These are phyloP conservation scores for Coniella lustricola DNA, from an alignment of 2,329 filamentous ascomycete genomes.

Conservation along the genomic window DNA sequence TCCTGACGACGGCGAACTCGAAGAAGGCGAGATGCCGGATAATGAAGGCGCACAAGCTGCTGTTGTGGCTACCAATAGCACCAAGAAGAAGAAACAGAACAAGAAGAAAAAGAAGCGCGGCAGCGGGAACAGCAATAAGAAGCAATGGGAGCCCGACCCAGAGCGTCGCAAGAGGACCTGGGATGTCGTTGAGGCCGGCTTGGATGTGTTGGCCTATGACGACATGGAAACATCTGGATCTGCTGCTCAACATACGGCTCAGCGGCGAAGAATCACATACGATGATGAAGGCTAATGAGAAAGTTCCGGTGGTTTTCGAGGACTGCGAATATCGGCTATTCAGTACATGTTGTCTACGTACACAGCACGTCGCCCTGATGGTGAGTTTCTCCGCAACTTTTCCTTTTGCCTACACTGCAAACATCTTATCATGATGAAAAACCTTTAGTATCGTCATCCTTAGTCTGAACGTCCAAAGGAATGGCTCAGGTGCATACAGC, in stretches of 20 bases:
- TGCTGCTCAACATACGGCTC: constrained; percentile 21
- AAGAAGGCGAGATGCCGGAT: constrained; percentile 19
- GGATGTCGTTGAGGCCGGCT: constrained; percentile 56
- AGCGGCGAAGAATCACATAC: constrained; percentile 36
- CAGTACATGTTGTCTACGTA: background rate
- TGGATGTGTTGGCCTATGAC: constrained; percentile 56
- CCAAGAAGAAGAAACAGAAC: constrained; percentile 25
- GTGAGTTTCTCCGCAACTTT: constrained; percentile 9
- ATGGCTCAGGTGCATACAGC: constrained; percentile 23
- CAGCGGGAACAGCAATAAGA: constrained; percentile 33
- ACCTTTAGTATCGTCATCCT: constrained; percentile 84
- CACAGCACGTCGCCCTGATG: background rate
- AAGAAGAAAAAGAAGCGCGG: constrained; percentile 31
- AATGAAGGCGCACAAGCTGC: constrained; percentile 19
- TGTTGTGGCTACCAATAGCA: constrained; percentile 8
- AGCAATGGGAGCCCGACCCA: constrained; percentile 42
- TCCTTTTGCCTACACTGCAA: background rate
- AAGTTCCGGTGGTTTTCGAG: background rate
- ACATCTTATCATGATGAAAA: constrained; percentile 67
- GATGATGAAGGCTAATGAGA: constrained; percentile 32
- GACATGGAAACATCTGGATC: constrained; percentile 27
- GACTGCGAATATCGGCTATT: background rate
- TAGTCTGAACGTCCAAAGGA: constrained; percentile 62
- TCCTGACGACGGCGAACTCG: constrained; percentile 14
- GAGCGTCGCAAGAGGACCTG: constrained; percentile 61